A percentile compares a stretch with the other conserved stretches of the same genome.
These are phyloP conservation scores for Herpetospermum pedunculosum DNA, from an alignment of 306 rosid species.

Conservation along the genomic window DNA sequence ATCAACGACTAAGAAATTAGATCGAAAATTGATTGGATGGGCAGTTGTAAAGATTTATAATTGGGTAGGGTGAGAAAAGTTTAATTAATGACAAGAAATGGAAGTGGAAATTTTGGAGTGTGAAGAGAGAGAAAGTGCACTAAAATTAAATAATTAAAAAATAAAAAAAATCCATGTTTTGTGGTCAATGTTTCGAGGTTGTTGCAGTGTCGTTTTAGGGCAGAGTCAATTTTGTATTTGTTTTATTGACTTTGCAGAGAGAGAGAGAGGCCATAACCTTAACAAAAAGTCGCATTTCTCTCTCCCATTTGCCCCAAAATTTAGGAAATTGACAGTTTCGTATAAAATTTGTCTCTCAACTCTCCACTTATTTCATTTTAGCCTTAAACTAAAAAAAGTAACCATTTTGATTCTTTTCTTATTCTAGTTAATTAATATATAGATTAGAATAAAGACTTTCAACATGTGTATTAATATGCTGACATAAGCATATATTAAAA, in stretches of 20 bases:
- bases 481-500: not conserved
- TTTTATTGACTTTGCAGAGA: not conserved
- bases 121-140: not conserved
- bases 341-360: not conserved
- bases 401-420: not conserved
- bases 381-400: no score
- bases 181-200: slow-evolving; percentile 31
- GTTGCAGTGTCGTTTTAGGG: not conserved
- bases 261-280: no score
- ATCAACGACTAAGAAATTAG: no score
- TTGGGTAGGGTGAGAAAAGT: not conserved
- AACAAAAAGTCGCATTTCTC: not conserved
- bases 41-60: not conserved
- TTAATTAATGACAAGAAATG: not conserved
- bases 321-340: not conserved
- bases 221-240: no score
- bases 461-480: no score
- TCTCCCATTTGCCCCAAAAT: not conserved
- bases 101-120: not conserved
- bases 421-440: not conserved
- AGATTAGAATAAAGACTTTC: no score
- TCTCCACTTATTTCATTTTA: not conserved
- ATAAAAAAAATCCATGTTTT: slow-evolving; percentile 19
- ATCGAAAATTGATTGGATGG: no score
- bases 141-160: not conserved